Evolutionary conservation across 352 stramenopile species (phyloP), one percentile per base, ranked within the genome.

Genomic region (Thraustotheca clavata): DNA sequence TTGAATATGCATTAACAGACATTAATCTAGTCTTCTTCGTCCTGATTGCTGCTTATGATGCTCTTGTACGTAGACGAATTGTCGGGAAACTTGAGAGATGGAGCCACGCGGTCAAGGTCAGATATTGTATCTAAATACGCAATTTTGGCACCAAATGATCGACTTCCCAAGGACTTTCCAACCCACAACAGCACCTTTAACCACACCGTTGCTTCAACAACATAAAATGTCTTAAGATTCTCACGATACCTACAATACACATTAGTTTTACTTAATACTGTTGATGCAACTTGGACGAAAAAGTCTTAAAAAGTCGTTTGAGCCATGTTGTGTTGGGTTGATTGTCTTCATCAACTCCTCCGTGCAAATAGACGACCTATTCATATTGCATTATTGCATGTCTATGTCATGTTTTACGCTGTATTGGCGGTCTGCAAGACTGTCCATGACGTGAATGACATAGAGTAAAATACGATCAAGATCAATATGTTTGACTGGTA

Each of bases 201-300:
- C 62, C 79, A 85, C 55, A 91, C 68, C 1, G 73, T 87, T 16
- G 86, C 78, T 61, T 88, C 73, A 12, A 92, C 71, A 41, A 94
- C 71, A 71, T 92, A 94, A 41, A 91, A 87, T 55, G 80, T 84
- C n/a, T 73, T 71, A 41, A 94, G 60, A 16, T 87, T 87, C 26
- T 76, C 73, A 32, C 72, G 73, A 55, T 76, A 76, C 47, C 73
- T 75, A 50, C 65, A 27, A 24, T 55, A 41, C 33, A 60, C 9
- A 16, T 34, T 38, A 26, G 66, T 24, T 18, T 2, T 26, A 24
- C 34, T 5, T 18, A 48, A 20, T 11, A 61, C 31, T 8, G 20
- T 12, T 16, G 7, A 0, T 27, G 68, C 59, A n/a, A 81, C 55
- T 86, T 80, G 22, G 73, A 68, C 34, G 76, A 67, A 41, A 89